Base-by-base conservation (phyloP, 306 rosid genomes). In the Vachellia collinsii region DNA sequence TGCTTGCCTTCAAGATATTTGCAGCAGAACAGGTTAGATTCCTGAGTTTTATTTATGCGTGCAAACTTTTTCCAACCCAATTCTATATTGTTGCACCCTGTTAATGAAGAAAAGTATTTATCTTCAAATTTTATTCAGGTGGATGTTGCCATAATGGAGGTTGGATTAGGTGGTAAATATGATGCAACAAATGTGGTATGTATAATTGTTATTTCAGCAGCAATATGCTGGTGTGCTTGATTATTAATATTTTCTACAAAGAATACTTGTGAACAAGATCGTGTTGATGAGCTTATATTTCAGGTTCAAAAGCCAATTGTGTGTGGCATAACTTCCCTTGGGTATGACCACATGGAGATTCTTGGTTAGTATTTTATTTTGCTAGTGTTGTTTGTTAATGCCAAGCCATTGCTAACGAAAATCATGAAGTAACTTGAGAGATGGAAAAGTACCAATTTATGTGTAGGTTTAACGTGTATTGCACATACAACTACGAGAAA, bases 141-240 rank as follows among this genome's bases (percentile, higher is more conserved):
- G 47, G 98, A 95, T 82, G 98, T 93, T 87, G 94, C 92, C 79
- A 89, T 95, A 79, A 71, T 93, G 89, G 99, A 95, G 87, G 99
- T 95, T 80, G 99, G 99, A 37, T 90, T 95, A 81, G 99, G 99
- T 43, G 99, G 99, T 34, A 90, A 69, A 80, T 95, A 87, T 64
- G 99, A 95, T 79, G 97, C 99, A n/a, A 95, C 99, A 77, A 95
- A 95, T 85, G 93, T 89, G 98, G 98, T 95, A 93, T 76, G 82
- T 70, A 72, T 78, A 62, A 69, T 75, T 85, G 59, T 51, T 71
- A 54, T 79, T 75, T 70, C 79, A 19, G 42, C 69, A 11, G 34
- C 77, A 79, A 38, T 23, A 25, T 39, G 12, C 70, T 67, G 50
- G 54, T 74, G 53, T 83, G 78, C 71, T 76, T 76, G 43, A 48